Percentiles rank a stretch among this genome's conserved stretches.
Evolutionary conservation across 2,329 filamentous ascomycete genomes (phyloP).

Genomic region (Phoma herbarum): DNA sequence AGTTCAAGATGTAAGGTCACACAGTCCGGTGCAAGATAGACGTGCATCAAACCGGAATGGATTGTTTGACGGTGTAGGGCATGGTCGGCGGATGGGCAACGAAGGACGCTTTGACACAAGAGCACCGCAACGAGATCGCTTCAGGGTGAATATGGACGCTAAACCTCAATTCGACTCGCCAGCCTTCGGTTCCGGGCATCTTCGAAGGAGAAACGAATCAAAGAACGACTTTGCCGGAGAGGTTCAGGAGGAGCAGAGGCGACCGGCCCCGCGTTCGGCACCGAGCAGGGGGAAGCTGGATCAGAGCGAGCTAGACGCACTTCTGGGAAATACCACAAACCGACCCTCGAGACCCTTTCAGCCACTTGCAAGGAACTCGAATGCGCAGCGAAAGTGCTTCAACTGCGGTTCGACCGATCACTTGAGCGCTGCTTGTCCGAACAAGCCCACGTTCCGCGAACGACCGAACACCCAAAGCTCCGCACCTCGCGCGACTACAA

Average conservation of each 20-base stretch:
- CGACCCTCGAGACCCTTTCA: constrained; percentile 30
- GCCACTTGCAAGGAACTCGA: constrained; percentile 34
- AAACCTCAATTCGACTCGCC: constrained; percentile 38
- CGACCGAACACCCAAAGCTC: constrained; percentile 11
- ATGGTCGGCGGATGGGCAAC: constrained; percentile 18
- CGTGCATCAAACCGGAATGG: constrained; percentile 27
- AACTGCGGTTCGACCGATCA: constrained; percentile 43
- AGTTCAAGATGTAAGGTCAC: too few species aligned
- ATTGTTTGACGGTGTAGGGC: constrained; percentile 27
- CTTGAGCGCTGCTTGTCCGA: constrained; percentile 34
- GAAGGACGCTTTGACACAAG: constrained; percentile 9
- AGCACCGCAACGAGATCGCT: constrained; percentile 28
- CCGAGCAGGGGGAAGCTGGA: constrained; percentile 36
- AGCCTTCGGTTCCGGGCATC: constrained; percentile 35
- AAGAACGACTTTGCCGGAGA: constrained; percentile 15
- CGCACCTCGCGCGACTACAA: constrained; percentile 12
- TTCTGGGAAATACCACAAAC: constrained; percentile 30
- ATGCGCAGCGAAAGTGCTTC: constrained; percentile 39
- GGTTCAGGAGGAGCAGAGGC: constrained; percentile 10
- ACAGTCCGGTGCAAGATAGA: too few species aligned
- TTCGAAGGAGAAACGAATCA: constrained; percentile 41
- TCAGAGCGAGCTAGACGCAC: constrained; percentile 39
- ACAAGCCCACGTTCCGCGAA: constrained; percentile 38
- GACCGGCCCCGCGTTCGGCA: constrained; percentile 11
- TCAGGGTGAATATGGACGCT: constrained; percentile 45